Evolutionary conservation across 345 rosid species (phyloP).

Genomic region (Eucalyptus sideroxylon): DNA sequence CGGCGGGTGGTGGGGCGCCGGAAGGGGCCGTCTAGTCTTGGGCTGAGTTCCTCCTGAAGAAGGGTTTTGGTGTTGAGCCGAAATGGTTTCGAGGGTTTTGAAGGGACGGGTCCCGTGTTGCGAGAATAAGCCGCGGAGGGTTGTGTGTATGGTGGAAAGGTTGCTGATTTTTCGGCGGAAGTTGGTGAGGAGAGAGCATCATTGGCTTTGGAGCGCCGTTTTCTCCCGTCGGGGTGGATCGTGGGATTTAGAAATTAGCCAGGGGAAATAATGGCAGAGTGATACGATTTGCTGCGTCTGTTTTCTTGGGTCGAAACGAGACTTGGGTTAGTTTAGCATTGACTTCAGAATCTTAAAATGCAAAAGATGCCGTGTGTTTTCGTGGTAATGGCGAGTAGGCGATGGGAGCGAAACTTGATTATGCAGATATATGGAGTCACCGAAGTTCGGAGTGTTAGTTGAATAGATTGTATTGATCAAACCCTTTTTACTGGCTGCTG

Average conservation of each 20-base stretch:
- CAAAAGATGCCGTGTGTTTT: not conserved
- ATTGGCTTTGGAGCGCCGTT: not conserved
- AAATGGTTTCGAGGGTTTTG: not conserved
- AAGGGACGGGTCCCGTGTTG: not conserved
- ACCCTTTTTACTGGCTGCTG: not conserved
- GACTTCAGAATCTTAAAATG: not conserved
- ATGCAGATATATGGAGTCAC: not conserved
- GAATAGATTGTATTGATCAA: not conserved
- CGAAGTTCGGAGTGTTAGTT: not conserved
- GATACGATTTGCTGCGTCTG: not conserved
- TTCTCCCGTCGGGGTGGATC: not conserved
- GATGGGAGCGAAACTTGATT: not conserved
- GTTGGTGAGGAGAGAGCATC: not conserved
- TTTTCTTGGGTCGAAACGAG: not conserved
- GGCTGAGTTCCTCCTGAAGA: not conserved
- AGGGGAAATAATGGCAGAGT: not conserved
- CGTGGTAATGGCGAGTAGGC: not conserved
- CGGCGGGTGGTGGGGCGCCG: not conserved
- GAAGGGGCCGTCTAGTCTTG: not conserved
- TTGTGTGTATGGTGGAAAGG: not conserved
- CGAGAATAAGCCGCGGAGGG: not conserved
- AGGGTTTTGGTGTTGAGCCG: not conserved
- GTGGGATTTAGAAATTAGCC: not conserved
- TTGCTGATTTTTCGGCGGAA: not conserved
- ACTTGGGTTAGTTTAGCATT: not conserved